These are phyloP conservation scores for Diaporthe capsici DNA, from an alignment of 2,329 filamentous ascomycete genomes.

Conservation along the genomic window DNA sequence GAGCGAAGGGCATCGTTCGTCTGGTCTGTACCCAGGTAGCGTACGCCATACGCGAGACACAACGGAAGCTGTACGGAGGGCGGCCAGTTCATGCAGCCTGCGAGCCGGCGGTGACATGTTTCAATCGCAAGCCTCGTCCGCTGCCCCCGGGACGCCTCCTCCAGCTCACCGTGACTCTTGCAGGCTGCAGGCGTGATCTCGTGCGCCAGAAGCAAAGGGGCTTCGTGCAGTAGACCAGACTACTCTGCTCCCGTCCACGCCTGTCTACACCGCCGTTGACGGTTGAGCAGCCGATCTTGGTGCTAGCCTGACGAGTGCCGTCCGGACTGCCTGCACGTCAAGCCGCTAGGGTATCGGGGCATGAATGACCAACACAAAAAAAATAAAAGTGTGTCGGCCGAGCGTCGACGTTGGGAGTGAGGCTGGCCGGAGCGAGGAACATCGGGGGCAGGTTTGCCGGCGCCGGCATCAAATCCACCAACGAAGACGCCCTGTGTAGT, in stretches of 20 bases:
- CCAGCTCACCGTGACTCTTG: constrained; percentile 25
- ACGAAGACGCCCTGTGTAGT: neutral
- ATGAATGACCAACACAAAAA: neutral
- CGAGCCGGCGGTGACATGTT: constrained; percentile 9
- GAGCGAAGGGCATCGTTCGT: constrained; percentile 13
- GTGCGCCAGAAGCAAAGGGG: constrained; percentile 32
- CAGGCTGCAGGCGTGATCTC: constrained; percentile 20
- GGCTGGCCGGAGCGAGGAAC: neutral
- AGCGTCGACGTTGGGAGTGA: constrained; percentile 15
- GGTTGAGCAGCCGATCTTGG: constrained; percentile 37
- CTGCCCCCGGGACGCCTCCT: constrained; percentile 7
- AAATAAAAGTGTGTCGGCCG: neutral
- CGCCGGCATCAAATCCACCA: constrained; percentile 6
- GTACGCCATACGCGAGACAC: neutral
- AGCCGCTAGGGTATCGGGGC: constrained; percentile 27
- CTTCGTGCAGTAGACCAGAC: constrained; percentile 18
- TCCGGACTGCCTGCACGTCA: constrained; percentile 5
- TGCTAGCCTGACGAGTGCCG: constrained; percentile 27
- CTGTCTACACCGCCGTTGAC: constrained; percentile 41
- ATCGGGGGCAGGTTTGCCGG: constrained; percentile 6
- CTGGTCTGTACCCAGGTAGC: neutral
- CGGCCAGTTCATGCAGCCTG: constrained; percentile 11
- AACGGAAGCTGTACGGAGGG: neutral
- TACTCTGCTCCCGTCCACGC: constrained; percentile 10
- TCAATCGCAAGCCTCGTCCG: constrained; percentile 24